Base-by-base conservation (phyloP, 2,329 filamentous ascomycete genomes). In the Neocatenulostroma microsporum region DNA sequence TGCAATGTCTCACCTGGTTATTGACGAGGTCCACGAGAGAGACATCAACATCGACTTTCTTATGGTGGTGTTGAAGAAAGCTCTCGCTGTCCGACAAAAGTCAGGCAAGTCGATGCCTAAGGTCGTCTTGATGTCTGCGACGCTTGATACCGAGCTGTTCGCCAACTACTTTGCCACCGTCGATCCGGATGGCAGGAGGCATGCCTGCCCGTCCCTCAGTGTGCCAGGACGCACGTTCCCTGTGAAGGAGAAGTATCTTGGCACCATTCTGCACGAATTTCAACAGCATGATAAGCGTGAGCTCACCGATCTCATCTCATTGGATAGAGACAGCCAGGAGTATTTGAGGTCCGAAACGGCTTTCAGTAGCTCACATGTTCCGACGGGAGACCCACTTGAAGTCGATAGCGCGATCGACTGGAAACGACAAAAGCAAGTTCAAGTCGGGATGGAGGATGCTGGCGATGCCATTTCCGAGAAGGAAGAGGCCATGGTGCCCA, bases 21-120 rank as follows among this genome's bases (percentile, higher is more conserved):
- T 74, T 38, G 69, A 74, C 44, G 70, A 73, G 49, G 66, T 72
- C 13, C 67, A 72, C 41, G 67, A 70, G 41, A 60, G 66, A 37
- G 62, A 64, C 47, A 52, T 66, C 13, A 46, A 56, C 9, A 63
- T 67, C 20, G 68, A 72, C 38, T 62, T 70, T 41, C 51, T 69
- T 18, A 56, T 72, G 47, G 58, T 68, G 21, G 46, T 66, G 10
- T 45, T 72, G 33, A 71, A 67, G 46, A 60, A 60, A 28, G 55
- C 55, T 11, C 53, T 69, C 24, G 46, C 53, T n/a, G 41, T 54
- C n/a, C 56, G 65, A 35, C 48, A 48, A 41, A 40, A 37, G 18
- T 44, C 39, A 9, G 56, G 61, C 4, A 54, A 56, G 20, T 41
- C 50, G 6, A 51, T 57, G 11, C 67, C 69, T 3, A 68, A 66